Base-by-base conservation (phyloP, 1,139 yeast species). In the Barnettozyma hawaiiensis region DNA sequence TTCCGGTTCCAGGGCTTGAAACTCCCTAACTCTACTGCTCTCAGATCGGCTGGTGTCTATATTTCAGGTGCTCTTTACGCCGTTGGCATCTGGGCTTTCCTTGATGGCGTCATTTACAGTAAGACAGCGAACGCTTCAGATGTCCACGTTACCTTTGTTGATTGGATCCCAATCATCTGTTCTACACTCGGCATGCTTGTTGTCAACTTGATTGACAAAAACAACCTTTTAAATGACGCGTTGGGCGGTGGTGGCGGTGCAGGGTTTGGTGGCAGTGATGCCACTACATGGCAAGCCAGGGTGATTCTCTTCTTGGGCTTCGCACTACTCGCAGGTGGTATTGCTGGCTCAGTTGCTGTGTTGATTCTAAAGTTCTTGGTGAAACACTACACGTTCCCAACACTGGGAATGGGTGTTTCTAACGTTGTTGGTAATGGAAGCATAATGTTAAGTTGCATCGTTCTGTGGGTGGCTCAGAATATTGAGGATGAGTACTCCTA, bases 401-500 rank as follows among this genome's bases (percentile, higher is more conserved):
- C 97, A 1, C 73, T 90, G 45, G 92, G 94, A 6, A 90, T 92
- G 96, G 99, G 98, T 14, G 77, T 89, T 22, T 81, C 87, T 48
- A 92, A 92, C 62, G 89, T 92, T 39, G 74, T 85, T 21, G 80
- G 90, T 44, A 89, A 92, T 58, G 76, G 78, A 6, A 71, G 84
- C 49, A 78, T 92, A 31, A 84, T 90, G 87, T 67, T 86, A 55
- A 85, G 96, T 67, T 89, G 97, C 62, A 78, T 87, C 43, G 71
- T 82, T 6, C 70, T 92, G 55, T 92, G 97, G 97, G 69, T 90
- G 48, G 87, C 96, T 14, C 97, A 90, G 63, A 90, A 89, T 60
- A 81, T 89, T 47, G 97, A 92, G 62, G 97, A 90, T 60, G 97
- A 90, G 64, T 90, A 89, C 65, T 85, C 95, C 51, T 90, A 92